Base-by-base conservation (phyloP, 768 basidiomycete species). In the Tulasnella calospora region DNA sequence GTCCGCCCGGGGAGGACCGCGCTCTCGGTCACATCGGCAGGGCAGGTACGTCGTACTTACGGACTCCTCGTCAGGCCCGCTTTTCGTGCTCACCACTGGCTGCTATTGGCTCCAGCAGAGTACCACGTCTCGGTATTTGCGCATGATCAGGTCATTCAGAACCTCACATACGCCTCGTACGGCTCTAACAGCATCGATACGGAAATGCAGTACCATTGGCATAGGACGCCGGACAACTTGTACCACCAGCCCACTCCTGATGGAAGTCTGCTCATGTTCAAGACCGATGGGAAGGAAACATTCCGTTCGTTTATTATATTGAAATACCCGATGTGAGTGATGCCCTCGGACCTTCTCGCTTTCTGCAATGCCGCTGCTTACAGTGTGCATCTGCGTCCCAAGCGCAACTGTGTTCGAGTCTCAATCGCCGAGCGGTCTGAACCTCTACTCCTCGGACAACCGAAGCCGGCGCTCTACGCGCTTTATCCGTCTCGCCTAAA, bases 171-270 rank as follows among this genome's bases (percentile, higher is more conserved):
- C 84, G 97, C 96, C 0, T 90, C 92, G 0, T 98, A 98, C 83
- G 94, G 95, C 0, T 95, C 97, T 6, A 96, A 96, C 83, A 95
- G 92, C 82, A 91, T 92, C 84, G 94, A 96, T 83, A 89, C 88
- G 80, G 85, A 88, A 10, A 82, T 91, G 17, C 96, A 97, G 82
- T 85, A 89, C 6, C 83, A 89, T 13, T 98, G 97, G 86, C 88
- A 87, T 9, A 90, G 88, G 47, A 92, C 94, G 1, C 90, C 90
- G 51, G 95, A 98, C 83, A 88, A 92, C 79, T 85, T 87, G 36
- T 97, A 97, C 84, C 88, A 95, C 67, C 94, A 96, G 81, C 88
- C 92, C 36, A 86, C 93, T 3, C 91, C 94, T 12, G 91, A 90
- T 44, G 95, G 95, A 38, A 89, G 92, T 80, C 87, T 96, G 71